phyloP scores from a whole-genome alignment of 2,329 filamentous ascomycete species.

The Claviceps africana region DNA sequence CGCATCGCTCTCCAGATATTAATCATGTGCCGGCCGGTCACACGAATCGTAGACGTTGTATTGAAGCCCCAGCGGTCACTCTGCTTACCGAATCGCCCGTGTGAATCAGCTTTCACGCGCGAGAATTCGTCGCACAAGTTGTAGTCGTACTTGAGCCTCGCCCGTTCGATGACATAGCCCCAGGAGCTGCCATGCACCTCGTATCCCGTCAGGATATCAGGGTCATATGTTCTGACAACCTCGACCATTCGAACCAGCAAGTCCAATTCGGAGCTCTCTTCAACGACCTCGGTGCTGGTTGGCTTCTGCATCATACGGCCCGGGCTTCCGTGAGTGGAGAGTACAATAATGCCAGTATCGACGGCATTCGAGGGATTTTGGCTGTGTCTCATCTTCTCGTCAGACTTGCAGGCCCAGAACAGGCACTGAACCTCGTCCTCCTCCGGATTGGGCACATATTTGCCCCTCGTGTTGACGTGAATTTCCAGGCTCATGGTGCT shows the following conservation, averaged over 20 bases:
- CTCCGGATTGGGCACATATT: slow-evolving; percentile 74
- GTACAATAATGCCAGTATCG: slow-evolving; percentile 57
- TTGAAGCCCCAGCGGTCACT: slow-evolving; percentile 88
- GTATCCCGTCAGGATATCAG: slow-evolving; percentile 86
- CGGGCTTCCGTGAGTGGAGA: slow-evolving; percentile 48
- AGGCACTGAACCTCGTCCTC: slow-evolving; percentile 78
- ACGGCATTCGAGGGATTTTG: slow-evolving; percentile 32
- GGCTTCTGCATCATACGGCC: slow-evolving; percentile 48
- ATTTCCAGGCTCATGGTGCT: slow-evolving; percentile 89
- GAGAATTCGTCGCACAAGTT: slow-evolving; percentile 86
- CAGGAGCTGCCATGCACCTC: slow-evolving; percentile 89
- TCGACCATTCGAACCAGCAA: slow-evolving; percentile 75
- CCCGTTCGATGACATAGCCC: slow-evolving; percentile 90
- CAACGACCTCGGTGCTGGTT: slow-evolving; percentile 49
- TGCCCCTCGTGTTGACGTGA: slow-evolving; percentile 75
- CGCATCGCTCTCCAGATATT: slow-evolving; percentile 97
- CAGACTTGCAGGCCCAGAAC: slow-evolving; percentile 79
- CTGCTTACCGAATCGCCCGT: slow-evolving; percentile 74
- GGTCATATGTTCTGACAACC: slow-evolving; percentile 71
- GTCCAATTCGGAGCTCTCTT: slow-evolving; percentile 70
- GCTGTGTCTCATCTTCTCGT: slow-evolving; percentile 33
- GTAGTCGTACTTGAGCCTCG: slow-evolving; percentile 73
- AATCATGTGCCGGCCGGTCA: slow-evolving; percentile 93
- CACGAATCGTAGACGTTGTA: slow-evolving; percentile 75
- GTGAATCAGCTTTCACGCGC: slow-evolving; percentile 69